Evolutionary conservation across 2,329 filamentous ascomycete species (phyloP).

Genomic region (Cladosporium sp.): DNA sequence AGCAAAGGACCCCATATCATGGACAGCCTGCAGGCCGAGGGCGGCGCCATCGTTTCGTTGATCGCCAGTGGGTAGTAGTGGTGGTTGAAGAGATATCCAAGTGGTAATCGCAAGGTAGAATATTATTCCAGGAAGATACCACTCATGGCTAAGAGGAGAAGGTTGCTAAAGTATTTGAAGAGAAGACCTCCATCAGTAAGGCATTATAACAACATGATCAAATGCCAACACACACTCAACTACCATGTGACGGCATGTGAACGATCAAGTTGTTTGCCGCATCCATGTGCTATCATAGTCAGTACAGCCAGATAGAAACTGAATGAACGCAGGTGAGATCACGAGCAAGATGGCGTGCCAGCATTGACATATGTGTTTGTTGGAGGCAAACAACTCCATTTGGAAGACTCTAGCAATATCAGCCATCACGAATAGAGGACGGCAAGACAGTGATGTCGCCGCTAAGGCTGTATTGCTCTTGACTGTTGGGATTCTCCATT

Average conservation of each 20-base stretch:
- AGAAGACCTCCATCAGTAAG: not conserved
- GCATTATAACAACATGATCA: not conserved
- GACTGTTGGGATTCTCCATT: not conserved
- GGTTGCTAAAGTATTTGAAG: not conserved
- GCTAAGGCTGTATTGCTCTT: not conserved
- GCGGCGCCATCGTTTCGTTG: not conserved
- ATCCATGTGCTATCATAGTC: not conserved
- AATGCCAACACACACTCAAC: not conserved
- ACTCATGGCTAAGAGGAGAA: not conserved
- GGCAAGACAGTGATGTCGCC: not conserved
- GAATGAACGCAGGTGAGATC: not conserved
- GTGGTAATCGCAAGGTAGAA: not conserved
- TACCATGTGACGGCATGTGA: not conserved
- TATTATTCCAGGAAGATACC: not conserved
- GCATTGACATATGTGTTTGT: not conserved
- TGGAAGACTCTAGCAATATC: not conserved
- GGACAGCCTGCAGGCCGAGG: not conserved
- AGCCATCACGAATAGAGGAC: not conserved
- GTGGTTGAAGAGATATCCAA: not conserved
- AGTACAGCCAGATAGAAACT: not conserved
- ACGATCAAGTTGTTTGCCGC: too few species aligned
- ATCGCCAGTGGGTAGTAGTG: not conserved
- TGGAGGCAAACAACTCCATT: not conserved
- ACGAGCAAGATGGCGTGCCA: not conserved
- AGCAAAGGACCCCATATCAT: not conserved